A percentile compares a stretch with the other conserved stretches of the same genome.
Conservation (phyloP, 192 early-diverging fungal genomes). For the Coemansia sp. region DNA sequence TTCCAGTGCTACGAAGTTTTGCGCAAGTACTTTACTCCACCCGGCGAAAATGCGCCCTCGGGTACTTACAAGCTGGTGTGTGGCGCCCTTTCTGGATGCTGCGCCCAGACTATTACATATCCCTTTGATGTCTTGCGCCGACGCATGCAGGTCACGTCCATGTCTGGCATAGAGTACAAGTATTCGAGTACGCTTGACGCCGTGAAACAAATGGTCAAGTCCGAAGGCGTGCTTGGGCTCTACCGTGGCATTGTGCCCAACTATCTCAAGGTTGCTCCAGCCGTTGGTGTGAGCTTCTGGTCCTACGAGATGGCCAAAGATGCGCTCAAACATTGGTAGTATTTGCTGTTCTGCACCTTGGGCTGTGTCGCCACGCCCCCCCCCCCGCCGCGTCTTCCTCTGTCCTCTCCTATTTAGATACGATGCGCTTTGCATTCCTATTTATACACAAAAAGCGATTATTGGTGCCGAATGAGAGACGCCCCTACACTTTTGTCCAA, state of each 20-base stretch:
- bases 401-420: neutral
- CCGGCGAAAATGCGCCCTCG: constrained; percentile 57
- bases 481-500: constrained; percentile 9
- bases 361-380: no score
- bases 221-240: constrained; percentile 68
- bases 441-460: neutral
- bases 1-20: constrained; percentile 80
- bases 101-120: constrained; percentile 80
- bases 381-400: neutral
- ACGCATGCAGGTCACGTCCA: constrained; percentile 75
- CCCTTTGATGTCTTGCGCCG: constrained; percentile 76
- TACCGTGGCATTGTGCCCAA: constrained; percentile 80
- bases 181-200: constrained; percentile 74
- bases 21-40: constrained; percentile 65
- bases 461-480: neutral
- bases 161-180: constrained; percentile 66
- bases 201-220: constrained; percentile 56
- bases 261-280: constrained; percentile 81
- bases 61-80: constrained; percentile 64
- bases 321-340: constrained; percentile 52
- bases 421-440: neutral
- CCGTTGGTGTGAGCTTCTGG: constrained; percentile 79
- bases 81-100: constrained; percentile 74
- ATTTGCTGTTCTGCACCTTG: neutral
- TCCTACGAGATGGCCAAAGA: constrained; percentile 80